These are phyloP conservation scores for Aquilaria malaccensis DNA, from an alignment of 345 rosid genomes.

Conservation along the genomic window DNA sequence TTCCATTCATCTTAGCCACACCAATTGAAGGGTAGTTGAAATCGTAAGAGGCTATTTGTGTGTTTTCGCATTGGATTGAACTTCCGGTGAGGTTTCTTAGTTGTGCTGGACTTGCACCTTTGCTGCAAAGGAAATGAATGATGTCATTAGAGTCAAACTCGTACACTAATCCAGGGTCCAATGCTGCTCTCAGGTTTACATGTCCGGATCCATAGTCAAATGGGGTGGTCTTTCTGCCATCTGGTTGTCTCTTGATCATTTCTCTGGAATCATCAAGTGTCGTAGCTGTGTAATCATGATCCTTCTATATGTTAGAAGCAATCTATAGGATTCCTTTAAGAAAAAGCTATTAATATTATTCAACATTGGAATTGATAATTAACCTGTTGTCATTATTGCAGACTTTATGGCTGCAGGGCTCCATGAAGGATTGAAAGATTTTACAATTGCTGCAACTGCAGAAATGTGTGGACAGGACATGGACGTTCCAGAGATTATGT, in stretches of 20 bases:
- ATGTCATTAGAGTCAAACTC: slow-evolving; percentile 27
- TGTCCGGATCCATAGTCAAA: slow-evolving; percentile 59
- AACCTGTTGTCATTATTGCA: slow-evolving; percentile 56
- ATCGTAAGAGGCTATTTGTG: slow-evolving; percentile 18
- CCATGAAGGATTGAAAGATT: slow-evolving; percentile 38
- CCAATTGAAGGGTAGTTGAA: slow-evolving; percentile 49
- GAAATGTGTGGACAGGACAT: slow-evolving; percentile 52
- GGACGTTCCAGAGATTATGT: slow-evolving; percentile 42
- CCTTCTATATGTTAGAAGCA: no score
- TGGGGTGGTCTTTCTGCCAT: slow-evolving; percentile 30
- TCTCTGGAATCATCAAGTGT: slow-evolving; percentile 24
- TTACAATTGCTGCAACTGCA: slow-evolving; percentile 36
- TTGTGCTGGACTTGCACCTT: slow-evolving; percentile 34
- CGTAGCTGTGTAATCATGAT: slow-evolving; percentile 20
- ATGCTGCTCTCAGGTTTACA: slow-evolving; percentile 31
- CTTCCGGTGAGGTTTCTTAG: slow-evolving; percentile 39
- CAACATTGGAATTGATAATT: slow-evolving; percentile 1
- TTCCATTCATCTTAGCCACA: slow-evolving; percentile 35
- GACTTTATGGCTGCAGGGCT: slow-evolving; percentile 51
- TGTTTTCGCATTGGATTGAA: slow-evolving; percentile 23
- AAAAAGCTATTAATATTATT: neutral
- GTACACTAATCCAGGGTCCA: slow-evolving; percentile 39
- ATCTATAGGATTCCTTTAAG: no score
- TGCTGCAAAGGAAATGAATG: slow-evolving; percentile 41
- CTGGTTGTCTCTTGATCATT: slow-evolving; percentile 30